A percentile compares a stretch with the other conserved stretches of the same genome.
phyloP scores from a whole-genome alignment of 306 rosid species.

The Amphicarpaea edgeworthii region DNA sequence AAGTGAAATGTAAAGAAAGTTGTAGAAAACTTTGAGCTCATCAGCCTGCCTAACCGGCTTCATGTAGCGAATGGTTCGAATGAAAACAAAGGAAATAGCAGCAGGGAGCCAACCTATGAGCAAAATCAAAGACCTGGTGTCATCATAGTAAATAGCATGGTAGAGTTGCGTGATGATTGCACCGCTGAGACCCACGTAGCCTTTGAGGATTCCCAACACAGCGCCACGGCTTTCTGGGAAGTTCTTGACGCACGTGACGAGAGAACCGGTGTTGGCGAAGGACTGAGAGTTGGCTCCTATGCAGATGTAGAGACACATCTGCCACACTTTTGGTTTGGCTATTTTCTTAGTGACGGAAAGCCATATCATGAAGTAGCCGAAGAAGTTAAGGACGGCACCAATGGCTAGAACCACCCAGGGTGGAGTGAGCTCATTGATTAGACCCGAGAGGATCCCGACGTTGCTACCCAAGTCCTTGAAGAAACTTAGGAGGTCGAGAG shows the following conservation, averaged over 20 bases:
- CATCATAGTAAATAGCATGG: constrained; percentile 47
- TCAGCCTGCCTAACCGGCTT: constrained; percentile 50
- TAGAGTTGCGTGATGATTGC: constrained; percentile 6
- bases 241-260: constrained; percentile 78
- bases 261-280: constrained; percentile 75
- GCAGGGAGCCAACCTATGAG: constrained; percentile 81
- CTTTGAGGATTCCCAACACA: constrained; percentile 57
- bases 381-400: constrained; percentile 67
- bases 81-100: constrained; percentile 60
- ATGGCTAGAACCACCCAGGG: constrained; percentile 65
- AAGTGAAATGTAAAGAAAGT: constrained; percentile 69
- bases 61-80: constrained; percentile 57
- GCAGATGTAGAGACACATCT: constrained; percentile 75
- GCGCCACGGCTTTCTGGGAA: constrained; percentile 73
- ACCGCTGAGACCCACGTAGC: constrained; percentile 2
- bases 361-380: constrained; percentile 89
- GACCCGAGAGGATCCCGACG: constrained; percentile 77
- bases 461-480: constrained; percentile 87
- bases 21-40: constrained; percentile 68
- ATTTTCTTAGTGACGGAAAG: constrained; percentile 60
- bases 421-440: constrained; percentile 80
- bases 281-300: constrained; percentile 77
- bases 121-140: constrained; percentile 60
- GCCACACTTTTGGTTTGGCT: constrained; percentile 64
- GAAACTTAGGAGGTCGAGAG: constrained; percentile 78